Conservation (phyloP, 768 basidiomycete species). For the Hypsizygus marmoreus region DNA sequence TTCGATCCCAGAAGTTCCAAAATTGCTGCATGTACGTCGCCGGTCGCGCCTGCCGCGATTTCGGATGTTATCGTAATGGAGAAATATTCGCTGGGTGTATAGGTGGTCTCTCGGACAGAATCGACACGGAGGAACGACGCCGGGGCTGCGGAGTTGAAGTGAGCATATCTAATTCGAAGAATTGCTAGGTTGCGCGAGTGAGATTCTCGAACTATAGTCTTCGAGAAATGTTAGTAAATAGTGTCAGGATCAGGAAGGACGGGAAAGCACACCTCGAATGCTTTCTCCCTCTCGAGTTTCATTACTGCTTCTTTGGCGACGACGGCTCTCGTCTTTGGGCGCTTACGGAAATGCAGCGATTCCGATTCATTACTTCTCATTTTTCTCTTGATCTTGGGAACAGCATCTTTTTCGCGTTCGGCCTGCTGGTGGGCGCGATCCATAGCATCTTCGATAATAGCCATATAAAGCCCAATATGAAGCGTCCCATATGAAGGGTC, state of each 20-base stretch:
- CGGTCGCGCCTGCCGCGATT: constrained; percentile 16
- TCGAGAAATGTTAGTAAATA: too few species aligned
- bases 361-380: neutral
- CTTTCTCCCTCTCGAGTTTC: neutral
- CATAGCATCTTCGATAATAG: constrained; percentile 9
- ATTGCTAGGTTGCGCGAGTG: constrained; percentile 8
- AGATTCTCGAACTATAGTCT: too few species aligned
- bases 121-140: constrained; percentile 11
- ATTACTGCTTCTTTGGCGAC: neutral
- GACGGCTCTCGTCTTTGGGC: neutral
- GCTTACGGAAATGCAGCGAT: neutral
- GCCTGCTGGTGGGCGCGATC: constrained; percentile 4
- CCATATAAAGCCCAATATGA: constrained; percentile 14
- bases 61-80: constrained; percentile 15
- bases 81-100: constrained; percentile 12
- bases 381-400: neutral
- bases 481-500: constrained; percentile 13
- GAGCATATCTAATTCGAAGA: constrained; percentile 4
- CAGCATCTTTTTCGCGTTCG: neutral
- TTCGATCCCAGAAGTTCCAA: constrained; percentile 3
- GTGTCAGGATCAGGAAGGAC: too few species aligned
- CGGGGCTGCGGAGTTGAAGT: constrained; percentile 15
- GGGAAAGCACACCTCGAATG: too few species aligned
- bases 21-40: constrained; percentile 15
- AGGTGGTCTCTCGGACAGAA: neutral